Evolutionary conservation across 2,329 filamentous ascomycete genomes (phyloP).

Genomic region (Xylaria sp.): DNA sequence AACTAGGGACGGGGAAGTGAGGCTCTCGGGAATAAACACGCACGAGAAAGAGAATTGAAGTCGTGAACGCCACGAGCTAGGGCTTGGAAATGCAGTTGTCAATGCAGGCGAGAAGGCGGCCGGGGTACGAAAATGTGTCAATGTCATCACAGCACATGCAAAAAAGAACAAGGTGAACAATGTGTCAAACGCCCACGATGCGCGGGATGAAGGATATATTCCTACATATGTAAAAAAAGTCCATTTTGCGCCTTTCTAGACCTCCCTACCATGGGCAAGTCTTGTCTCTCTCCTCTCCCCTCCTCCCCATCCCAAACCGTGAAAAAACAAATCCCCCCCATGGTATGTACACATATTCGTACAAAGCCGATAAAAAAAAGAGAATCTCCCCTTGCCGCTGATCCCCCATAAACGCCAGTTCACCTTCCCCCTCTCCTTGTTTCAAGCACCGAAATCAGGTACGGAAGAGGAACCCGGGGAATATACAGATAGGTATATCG

Average conservation of each 20-base stretch:
- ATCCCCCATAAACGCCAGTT: slow-evolving; percentile 3
- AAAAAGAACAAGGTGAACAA: background rate
- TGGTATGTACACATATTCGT: background rate
- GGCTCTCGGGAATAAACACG: too few relatives aligned
- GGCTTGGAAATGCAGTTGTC: slow-evolving; percentile 6
- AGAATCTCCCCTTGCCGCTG: slow-evolving; percentile 10
- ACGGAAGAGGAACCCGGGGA: slow-evolving; percentile 4
- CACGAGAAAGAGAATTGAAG: background rate
- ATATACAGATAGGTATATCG: slow-evolving; percentile 3
- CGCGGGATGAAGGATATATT: slow-evolving; percentile 1
- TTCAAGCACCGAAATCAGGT: slow-evolving; percentile 1
- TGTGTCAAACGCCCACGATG: slow-evolving; percentile 8
- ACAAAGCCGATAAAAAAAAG: background rate
- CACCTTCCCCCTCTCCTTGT: background rate
- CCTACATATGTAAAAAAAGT: background rate
- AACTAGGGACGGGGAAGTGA: too few relatives aligned
- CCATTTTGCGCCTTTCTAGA: slow-evolving; percentile 7
- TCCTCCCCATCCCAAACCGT: slow-evolving; percentile 15
- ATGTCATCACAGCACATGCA: background rate
- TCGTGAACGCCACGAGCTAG: background rate
- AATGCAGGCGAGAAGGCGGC: slow-evolving; percentile 6
- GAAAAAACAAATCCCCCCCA: background rate
- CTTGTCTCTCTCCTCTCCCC: slow-evolving; percentile 1
- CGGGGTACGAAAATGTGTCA: background rate
- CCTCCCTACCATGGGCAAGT: background rate